These are phyloP conservation scores for Pelagophyceae sp. DNA, from an alignment of 352 stramenopile species.

Conservation along the genomic window DNA sequence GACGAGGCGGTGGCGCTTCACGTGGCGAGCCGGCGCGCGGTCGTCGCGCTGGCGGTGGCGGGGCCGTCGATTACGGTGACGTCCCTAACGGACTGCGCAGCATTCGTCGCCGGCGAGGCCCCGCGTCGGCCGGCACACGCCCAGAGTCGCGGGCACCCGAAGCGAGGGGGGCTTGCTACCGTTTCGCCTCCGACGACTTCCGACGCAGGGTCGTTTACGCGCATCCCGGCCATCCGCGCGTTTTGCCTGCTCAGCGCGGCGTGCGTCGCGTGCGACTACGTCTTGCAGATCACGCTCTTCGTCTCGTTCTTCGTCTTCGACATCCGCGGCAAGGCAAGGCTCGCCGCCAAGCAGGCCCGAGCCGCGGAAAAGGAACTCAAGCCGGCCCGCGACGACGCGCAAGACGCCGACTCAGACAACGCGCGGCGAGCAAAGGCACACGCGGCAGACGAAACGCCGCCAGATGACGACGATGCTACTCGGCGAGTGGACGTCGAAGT, in stretches of 20 bases:
- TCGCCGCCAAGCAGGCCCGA: too few species aligned
- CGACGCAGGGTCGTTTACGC: not conserved
- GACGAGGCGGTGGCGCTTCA: not conserved
- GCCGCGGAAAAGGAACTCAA: too few species aligned
- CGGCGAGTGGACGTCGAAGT: too few species aligned
- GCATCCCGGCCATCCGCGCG: not conserved
- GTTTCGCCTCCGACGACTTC: too few species aligned
- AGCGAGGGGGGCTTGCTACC: too few species aligned
- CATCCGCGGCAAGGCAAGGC: too few species aligned
- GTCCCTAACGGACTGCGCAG: not conserved
- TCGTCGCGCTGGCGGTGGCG: not conserved
- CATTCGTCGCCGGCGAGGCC: not conserved
- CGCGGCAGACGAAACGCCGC: not conserved
- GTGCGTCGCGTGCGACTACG: not conserved
- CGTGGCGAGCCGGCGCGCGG: not conserved
- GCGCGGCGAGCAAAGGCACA: not conserved
- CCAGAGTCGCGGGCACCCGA: too few species aligned
- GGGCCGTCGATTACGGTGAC: not conserved
- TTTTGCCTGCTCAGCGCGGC: not conserved
- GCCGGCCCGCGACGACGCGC: not conserved
- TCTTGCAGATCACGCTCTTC: not conserved
- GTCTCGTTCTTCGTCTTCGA: not conserved
- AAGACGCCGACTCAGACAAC: not conserved
- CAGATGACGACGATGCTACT: not conserved
- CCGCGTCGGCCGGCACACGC: too few species aligned